These are phyloP conservation scores for Cytospora piceae DNA, from an alignment of 2,329 filamentous ascomycete genomes.

Conservation along the genomic window DNA sequence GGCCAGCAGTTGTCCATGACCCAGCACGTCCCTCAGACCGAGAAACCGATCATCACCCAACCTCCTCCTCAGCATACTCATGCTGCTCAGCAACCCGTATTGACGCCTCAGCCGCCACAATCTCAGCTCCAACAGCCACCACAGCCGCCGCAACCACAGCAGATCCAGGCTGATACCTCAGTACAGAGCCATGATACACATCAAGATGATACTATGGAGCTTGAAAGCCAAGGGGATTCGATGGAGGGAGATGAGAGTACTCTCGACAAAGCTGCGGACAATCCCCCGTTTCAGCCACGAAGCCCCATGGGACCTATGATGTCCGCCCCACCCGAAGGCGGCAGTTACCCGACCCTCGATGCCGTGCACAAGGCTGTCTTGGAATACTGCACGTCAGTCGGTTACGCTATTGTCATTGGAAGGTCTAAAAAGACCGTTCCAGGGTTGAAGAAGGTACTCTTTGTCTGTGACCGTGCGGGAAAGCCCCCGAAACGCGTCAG, in stretches of 20 bases:
- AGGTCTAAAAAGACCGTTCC: conserved; percentile 70
- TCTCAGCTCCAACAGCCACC: conserved; percentile 30
- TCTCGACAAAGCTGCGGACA: conserved; percentile 52
- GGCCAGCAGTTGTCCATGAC: conserved; percentile 42
- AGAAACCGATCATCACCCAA: conserved; percentile 47
- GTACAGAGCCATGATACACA: conserved; percentile 44
- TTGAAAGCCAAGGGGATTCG: conserved; percentile 53
- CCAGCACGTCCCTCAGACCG: conserved; percentile 47
- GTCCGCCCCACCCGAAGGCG: conserved; percentile 66
- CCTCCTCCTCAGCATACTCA: conserved; percentile 37
- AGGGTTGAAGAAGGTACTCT: conserved; percentile 68
- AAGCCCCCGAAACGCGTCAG: conserved; percentile 65
- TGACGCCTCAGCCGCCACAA: conserved; percentile 32
- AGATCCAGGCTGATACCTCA: conserved; percentile 35
- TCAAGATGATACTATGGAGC: conserved; percentile 55
- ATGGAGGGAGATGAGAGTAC: conserved; percentile 49
- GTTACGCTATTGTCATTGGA: conserved; percentile 70
- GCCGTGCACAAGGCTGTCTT: conserved; percentile 67
- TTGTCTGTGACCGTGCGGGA: conserved; percentile 68
- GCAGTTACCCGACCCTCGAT: conserved; percentile 66
- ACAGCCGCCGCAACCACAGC: conserved; percentile 36
- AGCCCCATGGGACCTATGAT: conserved; percentile 63
- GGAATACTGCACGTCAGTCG: conserved; percentile 68
- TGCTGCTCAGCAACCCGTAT: conserved; percentile 31
- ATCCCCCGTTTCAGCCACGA: conserved; percentile 53